These are phyloP conservation scores for Hypocreales sp. DNA, from an alignment of 2,329 filamentous ascomycete species.

Conservation along the genomic window DNA sequence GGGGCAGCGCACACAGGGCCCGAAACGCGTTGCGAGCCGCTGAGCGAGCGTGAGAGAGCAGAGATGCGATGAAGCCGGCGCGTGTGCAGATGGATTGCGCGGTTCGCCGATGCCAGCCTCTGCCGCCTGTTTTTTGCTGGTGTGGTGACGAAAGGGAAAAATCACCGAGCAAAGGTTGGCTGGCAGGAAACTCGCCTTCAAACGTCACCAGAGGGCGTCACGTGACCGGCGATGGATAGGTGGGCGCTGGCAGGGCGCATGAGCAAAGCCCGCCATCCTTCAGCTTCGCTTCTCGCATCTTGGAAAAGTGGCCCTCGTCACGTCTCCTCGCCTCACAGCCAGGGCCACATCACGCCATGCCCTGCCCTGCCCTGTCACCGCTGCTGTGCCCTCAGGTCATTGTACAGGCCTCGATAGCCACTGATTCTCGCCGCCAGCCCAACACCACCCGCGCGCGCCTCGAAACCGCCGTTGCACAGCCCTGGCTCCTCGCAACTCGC, in stretches of 20 bases:
- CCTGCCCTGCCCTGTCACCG: too few species aligned
- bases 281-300: neutral
- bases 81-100: constrained; percentile 16
- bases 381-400: too few species aligned
- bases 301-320: too few species aligned
- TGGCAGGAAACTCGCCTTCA: constrained; percentile 16
- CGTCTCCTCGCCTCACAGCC: too few species aligned
- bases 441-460: too few species aligned
- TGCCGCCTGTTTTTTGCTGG: constrained; percentile 15
- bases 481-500: constrained; percentile 13
- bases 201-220: constrained; percentile 19
- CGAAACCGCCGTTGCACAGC: constrained; percentile 12
- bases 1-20: too few species aligned
- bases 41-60: constrained; percentile 2
- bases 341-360: too few species aligned
- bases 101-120: constrained; percentile 15
- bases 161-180: constrained; percentile 15
- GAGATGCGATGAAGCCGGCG: constrained; percentile 13
- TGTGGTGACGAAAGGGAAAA: constrained; percentile 20
- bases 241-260: too few species aligned
- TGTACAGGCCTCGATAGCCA: too few species aligned
- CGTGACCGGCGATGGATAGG: too few species aligned
- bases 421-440: too few species aligned
- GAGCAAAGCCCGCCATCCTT: too few species aligned
- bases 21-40: constrained; percentile 14